Conservation (phyloP, 495 filamentous ascomycete species). For the Tuber aestivum region DNA sequence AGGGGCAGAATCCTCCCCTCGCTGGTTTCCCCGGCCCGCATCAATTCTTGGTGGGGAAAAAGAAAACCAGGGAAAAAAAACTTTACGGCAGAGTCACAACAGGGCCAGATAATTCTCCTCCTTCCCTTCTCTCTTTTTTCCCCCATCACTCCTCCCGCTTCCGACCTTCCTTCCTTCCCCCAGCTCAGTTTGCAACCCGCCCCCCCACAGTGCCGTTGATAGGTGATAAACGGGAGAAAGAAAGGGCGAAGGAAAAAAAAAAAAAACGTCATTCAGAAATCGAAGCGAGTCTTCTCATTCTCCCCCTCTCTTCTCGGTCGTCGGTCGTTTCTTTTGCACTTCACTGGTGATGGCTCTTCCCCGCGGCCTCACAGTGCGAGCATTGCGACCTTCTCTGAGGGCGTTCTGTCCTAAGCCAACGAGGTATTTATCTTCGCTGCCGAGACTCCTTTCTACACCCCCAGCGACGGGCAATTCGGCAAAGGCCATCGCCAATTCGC, state of each 20-base stretch:
- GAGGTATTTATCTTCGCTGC: constrained; percentile 36
- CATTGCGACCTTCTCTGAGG: constrained; percentile 27
- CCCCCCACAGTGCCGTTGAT: background rate
- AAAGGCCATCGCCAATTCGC: constrained; percentile 13
- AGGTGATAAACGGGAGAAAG: background rate
- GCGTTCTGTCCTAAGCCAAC: constrained; percentile 30
- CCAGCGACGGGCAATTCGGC: constrained; percentile 2
- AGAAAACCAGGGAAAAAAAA: background rate
- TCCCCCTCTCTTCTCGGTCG: background rate
- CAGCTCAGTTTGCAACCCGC: background rate
- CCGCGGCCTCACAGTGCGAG: constrained; percentile 36
- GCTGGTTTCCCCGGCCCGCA: background rate
- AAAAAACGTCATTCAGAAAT: background rate
- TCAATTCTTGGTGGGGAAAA: background rate
- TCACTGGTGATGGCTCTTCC: constrained; percentile 32
- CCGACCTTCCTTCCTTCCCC: background rate
- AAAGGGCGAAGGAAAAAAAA: background rate
- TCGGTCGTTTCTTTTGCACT: background rate
- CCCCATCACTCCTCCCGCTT: constrained; percentile 16
- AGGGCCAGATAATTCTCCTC: background rate
- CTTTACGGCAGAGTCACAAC: background rate
- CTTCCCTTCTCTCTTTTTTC: constrained; percentile 9
- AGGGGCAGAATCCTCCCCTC: background rate
- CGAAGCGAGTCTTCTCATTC: background rate
- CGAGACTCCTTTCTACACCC: constrained; percentile 35